Base-by-base conservation (phyloP, 2,329 filamentous ascomycete genomes). In the Alternaria sp. region DNA sequence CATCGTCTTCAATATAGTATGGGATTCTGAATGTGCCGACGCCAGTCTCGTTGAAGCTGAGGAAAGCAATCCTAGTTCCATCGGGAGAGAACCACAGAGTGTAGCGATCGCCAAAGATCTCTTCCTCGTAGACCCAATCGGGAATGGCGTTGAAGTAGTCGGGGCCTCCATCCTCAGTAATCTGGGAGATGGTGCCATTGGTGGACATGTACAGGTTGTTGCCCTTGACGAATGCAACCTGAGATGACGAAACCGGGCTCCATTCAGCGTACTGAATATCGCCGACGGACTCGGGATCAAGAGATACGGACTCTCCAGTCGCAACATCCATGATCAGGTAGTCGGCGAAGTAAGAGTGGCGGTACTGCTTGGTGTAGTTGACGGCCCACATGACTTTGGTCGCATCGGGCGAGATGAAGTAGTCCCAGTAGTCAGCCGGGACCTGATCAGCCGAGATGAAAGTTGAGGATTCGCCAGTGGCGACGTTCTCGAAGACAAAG, bases 261-360 rank as follows among this genome's bases (percentile, higher is more conserved):
- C 90, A 87, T 59, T 84, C 82, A 3, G 90, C 90, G 67, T 90
- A 91, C 72, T 91, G 89, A 51, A 92, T 88, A 69, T 91, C 88
- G 12, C 87, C 88, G 1, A 77, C 81, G 65, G 90, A 89, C 60
- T 88, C 86, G 0, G 83, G 79, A 0, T 89, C 85, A 0, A 92
- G 81, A 0, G 89, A 84, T 4, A 82, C 82, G 1, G 85, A 80
- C 58, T 85, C 76, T 23, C 87, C 87, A 0, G 84, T 86, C n/a
- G 81, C 82, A 11, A 90, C 84, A 66, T 91, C 86, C 50, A 89
- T 84, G 19, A 92, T 80, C 47, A 87, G 84, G 76, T 91, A 92
- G 74, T 91, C 85, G 32, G 89, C 86, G 73, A 88, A 89, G 77
- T 89, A 91, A 6, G 89, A 90, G 78, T 91, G 81, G 2, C 90